Conservation (phyloP, 2,329 filamentous ascomycete species). For the Sordariomycetes sp. region DNA sequence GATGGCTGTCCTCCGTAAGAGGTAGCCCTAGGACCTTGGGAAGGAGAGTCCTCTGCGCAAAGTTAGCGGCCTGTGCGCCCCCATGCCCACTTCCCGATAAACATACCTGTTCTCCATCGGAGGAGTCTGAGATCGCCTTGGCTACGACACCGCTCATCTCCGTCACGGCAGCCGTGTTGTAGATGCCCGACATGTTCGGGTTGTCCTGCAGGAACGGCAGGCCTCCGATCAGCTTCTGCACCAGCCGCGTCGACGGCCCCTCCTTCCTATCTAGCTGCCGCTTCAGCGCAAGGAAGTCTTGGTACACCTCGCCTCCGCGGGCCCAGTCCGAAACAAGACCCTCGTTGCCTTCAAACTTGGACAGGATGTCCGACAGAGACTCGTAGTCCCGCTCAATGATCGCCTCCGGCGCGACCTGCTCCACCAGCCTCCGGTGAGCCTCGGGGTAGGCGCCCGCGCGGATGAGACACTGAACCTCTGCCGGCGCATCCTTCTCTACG, state of each 20-base stretch:
- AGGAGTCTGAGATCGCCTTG: conserved; percentile 39
- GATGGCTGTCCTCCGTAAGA: conserved; percentile 58
- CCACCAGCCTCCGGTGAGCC: conserved; percentile 72
- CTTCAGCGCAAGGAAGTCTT: conserved; percentile 40
- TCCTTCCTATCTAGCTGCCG: conserved; percentile 24
- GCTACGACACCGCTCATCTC: conserved; percentile 72
- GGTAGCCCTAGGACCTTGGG: conserved; percentile 41
- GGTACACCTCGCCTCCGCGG: conserved; percentile 68
- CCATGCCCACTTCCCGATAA: background rate
- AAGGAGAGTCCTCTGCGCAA: conserved; percentile 13
- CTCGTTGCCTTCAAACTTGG: conserved; percentile 53
- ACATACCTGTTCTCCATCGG: conserved; percentile 43
- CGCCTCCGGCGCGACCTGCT: conserved; percentile 66
- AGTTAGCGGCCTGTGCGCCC: conserved; percentile 8
- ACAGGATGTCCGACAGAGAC: conserved; percentile 53
- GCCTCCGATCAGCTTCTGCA: conserved; percentile 43
- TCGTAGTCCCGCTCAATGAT: conserved; percentile 74
- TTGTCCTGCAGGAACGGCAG: conserved; percentile 39
- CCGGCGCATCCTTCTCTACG: conserved; percentile 51
- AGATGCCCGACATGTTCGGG: conserved; percentile 19
- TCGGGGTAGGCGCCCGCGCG: conserved; percentile 63
- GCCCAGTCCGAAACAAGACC: conserved; percentile 59
- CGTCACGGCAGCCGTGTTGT: conserved; percentile 60
- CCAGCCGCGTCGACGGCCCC: conserved; percentile 25
- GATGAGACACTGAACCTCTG: conserved; percentile 69